These are phyloP conservation scores for Hortaea werneckii DNA, from an alignment of 2,329 filamentous ascomycete genomes.

Conservation along the genomic window DNA sequence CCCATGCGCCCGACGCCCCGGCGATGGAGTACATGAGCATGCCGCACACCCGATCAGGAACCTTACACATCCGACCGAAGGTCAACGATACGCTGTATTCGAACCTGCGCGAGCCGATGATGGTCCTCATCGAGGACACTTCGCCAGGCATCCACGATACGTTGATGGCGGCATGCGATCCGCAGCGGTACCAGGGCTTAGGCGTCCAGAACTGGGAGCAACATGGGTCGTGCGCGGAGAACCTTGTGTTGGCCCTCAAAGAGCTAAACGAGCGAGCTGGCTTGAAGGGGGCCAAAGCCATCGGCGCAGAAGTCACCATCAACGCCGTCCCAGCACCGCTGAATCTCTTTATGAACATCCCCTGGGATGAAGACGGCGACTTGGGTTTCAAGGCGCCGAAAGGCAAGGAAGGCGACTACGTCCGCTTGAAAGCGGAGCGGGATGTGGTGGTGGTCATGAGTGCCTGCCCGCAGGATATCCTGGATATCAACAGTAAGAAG, in stretches of 20 bases:
- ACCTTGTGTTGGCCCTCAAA: conserved; percentile 39
- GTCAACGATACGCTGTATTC: conserved; percentile 34
- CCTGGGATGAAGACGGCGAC: conserved; percentile 31
- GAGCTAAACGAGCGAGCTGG: conserved; percentile 38
- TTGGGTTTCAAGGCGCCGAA: conserved; percentile 33
- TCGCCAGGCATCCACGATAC: conserved; percentile 37
- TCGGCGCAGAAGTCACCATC: conserved; percentile 39
- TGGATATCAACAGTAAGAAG: conserved; percentile 32
- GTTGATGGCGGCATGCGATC: conserved; percentile 39
- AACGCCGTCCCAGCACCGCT: conserved; percentile 38
- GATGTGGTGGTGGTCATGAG: conserved; percentile 39
- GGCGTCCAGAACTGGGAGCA: conserved; percentile 35
- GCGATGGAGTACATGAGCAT: conserved; percentile 39
- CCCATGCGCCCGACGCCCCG: conserved; percentile 24
- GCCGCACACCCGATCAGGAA: conserved; percentile 33
- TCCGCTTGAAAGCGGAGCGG: conserved; percentile 33
- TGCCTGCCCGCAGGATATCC: conserved; percentile 37
- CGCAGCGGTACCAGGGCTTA: conserved; percentile 31
- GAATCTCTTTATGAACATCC: conserved; percentile 41
- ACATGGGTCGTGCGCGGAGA: conserved; percentile 40
- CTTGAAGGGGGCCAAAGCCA: conserved; percentile 35
- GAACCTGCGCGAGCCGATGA: conserved; percentile 37
- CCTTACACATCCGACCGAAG: conserved; percentile 32
- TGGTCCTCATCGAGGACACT: conserved; percentile 37
- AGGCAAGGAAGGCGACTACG: conserved; percentile 33